Evolutionary conservation across 1,139 yeast genomes (phyloP).

Genomic region (Scheffersomyces quercinus): DNA sequence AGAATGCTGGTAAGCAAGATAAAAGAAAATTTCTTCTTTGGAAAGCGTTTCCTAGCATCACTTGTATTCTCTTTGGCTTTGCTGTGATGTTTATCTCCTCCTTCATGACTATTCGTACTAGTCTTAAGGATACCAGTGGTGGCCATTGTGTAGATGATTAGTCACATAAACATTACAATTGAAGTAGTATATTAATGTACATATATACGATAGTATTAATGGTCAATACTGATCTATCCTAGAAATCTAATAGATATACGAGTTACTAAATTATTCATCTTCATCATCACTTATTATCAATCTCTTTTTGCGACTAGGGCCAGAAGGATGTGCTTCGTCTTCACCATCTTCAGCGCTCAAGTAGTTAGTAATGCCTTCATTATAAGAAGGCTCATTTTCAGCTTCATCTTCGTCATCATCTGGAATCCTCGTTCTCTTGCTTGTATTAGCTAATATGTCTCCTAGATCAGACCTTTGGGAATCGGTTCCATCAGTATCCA

Average conservation of each 20-base stretch:
- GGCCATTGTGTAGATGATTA: conserved; percentile 43
- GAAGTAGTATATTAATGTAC: neutral
- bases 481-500: neutral
- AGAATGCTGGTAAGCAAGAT: conserved; percentile 31
- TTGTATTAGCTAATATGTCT: too few species aligned
- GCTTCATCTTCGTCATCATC: conserved; percentile 18
- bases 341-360: conserved; percentile 5
- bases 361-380: conserved; percentile 1
- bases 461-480: neutral
- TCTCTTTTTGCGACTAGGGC: conserved; percentile 8
- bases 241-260: neutral
- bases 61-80: conserved; percentile 71
- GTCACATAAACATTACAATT: neutral
- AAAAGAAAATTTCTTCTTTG: conserved; percentile 28
- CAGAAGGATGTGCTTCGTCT: neutral
- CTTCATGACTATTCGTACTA: conserved; percentile 61
- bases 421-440: neutral
- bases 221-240: too few species aligned
- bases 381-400: conserved; percentile 9
- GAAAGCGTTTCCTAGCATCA: conserved; percentile 53
- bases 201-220: neutral
- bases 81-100: conserved; percentile 79
- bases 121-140: conserved; percentile 34
- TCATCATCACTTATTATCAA: conserved; percentile 27
- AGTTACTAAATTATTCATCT: conserved; percentile 12